phyloP scores from a whole-genome alignment of 257 asterid species.

The Solanum ossicruentum region DNA sequence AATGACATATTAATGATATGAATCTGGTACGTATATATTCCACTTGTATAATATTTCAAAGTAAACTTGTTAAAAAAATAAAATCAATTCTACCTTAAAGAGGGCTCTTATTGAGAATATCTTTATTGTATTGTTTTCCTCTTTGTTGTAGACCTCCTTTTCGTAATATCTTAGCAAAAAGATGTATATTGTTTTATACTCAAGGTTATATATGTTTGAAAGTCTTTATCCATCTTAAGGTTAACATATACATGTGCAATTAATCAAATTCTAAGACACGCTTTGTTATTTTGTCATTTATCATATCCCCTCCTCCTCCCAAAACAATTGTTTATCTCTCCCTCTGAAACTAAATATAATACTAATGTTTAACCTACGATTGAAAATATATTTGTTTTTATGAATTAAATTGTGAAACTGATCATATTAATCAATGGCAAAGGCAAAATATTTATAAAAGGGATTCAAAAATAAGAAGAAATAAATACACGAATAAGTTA shows the following conservation, averaged over 20 bases:
- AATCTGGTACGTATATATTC: background rate
- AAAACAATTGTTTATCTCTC: background rate
- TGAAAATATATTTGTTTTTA: too few species aligned
- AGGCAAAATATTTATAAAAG: too few species aligned
- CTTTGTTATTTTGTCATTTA: background rate
- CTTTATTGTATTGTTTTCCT: background rate
- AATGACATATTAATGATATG: background rate
- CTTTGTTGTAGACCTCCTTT: constrained; percentile 5
- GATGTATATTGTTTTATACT: constrained; percentile 14
- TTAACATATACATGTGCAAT: constrained; percentile 24
- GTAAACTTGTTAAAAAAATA: background rate
- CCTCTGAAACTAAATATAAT: too few species aligned
- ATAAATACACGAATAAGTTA: too few species aligned
- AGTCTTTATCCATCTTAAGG: constrained; percentile 18
- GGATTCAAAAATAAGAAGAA: too few species aligned
- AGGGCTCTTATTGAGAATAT: background rate
- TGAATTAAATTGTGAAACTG: background rate
- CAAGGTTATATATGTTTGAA: constrained; percentile 29
- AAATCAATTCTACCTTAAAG: background rate
- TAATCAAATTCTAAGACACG: constrained; percentile 18
- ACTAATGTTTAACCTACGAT: too few species aligned
- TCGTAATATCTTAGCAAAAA: constrained; percentile 40
- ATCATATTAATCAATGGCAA: background rate
- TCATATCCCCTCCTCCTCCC: background rate
- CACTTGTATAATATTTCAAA: background rate